Base-by-base conservation (phyloP, 371 early-diverging fungal species). In the Mortierella sp. region DNA sequence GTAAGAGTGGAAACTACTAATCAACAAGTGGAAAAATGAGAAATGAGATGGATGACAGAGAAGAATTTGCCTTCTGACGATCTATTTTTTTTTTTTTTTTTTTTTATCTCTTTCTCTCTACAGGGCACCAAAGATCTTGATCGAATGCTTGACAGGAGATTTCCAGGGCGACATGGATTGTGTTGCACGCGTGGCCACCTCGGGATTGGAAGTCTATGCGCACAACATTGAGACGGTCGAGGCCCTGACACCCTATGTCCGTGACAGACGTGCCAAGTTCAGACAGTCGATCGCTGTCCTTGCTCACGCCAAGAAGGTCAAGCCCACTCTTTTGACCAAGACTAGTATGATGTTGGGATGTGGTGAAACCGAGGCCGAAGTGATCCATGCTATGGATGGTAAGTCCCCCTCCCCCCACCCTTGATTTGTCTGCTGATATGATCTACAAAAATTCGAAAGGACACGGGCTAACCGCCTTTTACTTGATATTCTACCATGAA, bases 181-280 rank as follows among this genome's bases (percentile, higher is more conserved):
- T 47, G 96, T 97, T 43, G 91, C 89, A 28, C 88, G 82, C 4
- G 97, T 99, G 5, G 97, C 97, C 1, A 74, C 66, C 19, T 95
- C 96, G 18, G 98, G 98, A 19, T 81, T 98, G 75, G 97, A 99
- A 82, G 99, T 99, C 7, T 99, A 96, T 84, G 99, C 99, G 14
- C 99, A 99, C 86, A 99, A 99, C 72, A 92, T 99, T 60, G 99
- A 99, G 76, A 98, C 99, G 3, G 98, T 98, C 7, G 97, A 97
- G 80, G 90, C 87, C 12, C 85, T 98, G 61, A 95, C 97, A 57
- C 88, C 94, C 18, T 90, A 86, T 80, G 98, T 98, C 19, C 95
- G 99, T 67, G 99, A 99, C 84, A 90, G 95, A 59, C 92, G 98
- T 23, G 99, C 99, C 43, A 90, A 86, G 64, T 99, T 95, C 89